phyloP scores from a whole-genome alignment of 2,329 filamentous ascomycete species.

The Metarhizium album region DNA sequence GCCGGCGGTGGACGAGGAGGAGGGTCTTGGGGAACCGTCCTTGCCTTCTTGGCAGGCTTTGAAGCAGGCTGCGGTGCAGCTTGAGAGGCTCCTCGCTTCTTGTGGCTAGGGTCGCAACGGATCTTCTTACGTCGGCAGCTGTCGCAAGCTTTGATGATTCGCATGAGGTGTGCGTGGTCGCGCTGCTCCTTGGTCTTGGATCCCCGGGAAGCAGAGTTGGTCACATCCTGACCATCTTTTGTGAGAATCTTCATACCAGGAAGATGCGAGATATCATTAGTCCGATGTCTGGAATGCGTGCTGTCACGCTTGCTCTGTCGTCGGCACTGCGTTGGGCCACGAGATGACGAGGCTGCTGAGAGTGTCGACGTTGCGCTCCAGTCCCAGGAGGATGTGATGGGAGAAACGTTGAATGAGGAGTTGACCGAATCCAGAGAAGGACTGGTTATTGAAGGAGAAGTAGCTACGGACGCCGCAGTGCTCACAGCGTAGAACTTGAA shows the following conservation, averaged over 20 bases:
- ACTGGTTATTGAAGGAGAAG: constrained; percentile 34
- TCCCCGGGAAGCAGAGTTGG: constrained; percentile 49
- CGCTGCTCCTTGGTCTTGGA: constrained; percentile 59
- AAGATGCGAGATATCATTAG: constrained; percentile 38
- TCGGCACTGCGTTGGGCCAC: constrained; percentile 16
- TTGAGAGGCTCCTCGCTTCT: constrained; percentile 31
- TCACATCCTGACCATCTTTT: constrained; percentile 51
- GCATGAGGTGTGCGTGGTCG: constrained; percentile 55
- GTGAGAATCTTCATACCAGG: constrained; percentile 60
- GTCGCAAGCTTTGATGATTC: constrained; percentile 57
- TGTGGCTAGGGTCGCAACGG: constrained; percentile 50
- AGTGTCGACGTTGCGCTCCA: constrained; percentile 24
- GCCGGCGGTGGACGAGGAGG: constrained; percentile 12
- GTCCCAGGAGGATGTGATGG: constrained; percentile 36
- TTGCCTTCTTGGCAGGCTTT: constrained; percentile 33
- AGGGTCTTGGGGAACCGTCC: constrained; percentile 12
- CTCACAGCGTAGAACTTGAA: constrained; percentile 51
- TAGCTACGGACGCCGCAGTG: constrained; percentile 19
- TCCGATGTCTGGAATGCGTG: constrained; percentile 17
- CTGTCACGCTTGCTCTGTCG: constrained; percentile 16
- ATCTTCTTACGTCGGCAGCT: constrained; percentile 53
- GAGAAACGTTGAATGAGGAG: constrained; percentile 39
- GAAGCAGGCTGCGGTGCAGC: constrained; percentile 16
- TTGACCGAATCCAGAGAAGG: constrained; percentile 33
- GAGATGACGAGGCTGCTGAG: constrained; percentile 19